Evolutionary conservation across 2,329 filamentous ascomycete genomes (phyloP), one percentile per base, ranked within the genome.

Genomic region (Penicillium psychrosexuale): DNA sequence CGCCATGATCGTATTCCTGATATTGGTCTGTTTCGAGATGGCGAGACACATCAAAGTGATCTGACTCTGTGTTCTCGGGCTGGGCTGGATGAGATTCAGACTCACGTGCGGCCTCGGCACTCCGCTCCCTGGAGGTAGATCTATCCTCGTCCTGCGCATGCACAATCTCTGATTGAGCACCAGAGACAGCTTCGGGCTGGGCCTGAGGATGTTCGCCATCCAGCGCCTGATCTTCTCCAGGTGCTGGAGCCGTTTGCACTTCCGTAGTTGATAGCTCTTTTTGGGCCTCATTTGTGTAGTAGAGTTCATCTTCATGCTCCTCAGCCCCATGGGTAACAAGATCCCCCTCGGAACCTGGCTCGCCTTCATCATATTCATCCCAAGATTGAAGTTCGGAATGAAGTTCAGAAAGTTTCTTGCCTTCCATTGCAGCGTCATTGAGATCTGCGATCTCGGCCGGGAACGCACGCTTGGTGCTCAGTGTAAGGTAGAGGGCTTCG

Each of bases 401-500:
- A 45, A 84, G 71, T 30, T 80, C 73, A 2, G 81, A 80, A 53
- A 84, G 74, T 12, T 84, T 84, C 68, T 82, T 82, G 17, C 84
- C 83, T 61, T 82, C 76, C 19, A 77, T 75, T 53, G 78, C 83
- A 64, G 78, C 80, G 60, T 77, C 71, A 42, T 75, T 72, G 44
- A 88, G 75, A 58, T 79, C 75, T 34, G 73, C 71, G 30, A 87
- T 69, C 53, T 82, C 78, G 40, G 77, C 76, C 3, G 75, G 71
- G 63, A 86, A 81, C 45, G 79, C 81, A 38, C 79, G 72, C 63
- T 80, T 82, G 19, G 78, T 79, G 49, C 74, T 75, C 47, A 89
- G 73, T 9, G 76, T 77, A 52, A 88, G 73, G 61, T 84, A 83
- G n/a, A 87, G 75, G 15, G 83, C 80, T 31, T 81, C 77, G 2